Evolutionary conservation across 306 rosid species (phyloP).

Genomic region (Quercus glauca): DNA sequence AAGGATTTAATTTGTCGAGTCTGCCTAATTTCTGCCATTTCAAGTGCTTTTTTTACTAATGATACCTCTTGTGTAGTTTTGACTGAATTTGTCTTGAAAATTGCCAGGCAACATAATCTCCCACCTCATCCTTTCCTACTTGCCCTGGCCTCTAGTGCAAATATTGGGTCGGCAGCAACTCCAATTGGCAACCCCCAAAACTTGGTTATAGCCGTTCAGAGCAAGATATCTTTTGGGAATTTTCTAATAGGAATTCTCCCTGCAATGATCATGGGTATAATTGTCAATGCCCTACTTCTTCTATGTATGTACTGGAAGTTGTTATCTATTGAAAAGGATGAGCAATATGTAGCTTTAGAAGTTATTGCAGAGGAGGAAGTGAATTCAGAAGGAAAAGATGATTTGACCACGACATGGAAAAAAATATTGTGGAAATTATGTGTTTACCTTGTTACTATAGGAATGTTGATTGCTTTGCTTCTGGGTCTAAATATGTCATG

Average conservation of each 20-base stretch:
- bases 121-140: constrained; percentile 91
- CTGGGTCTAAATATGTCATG: too few species aligned
- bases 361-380: constrained; percentile 51
- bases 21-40: constrained; percentile 75
- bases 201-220: constrained; percentile 74
- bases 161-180: constrained; percentile 86
- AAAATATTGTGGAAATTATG: too few species aligned
- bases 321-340: constrained; percentile 55
- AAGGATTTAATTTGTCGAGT: constrained; percentile 76
- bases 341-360: constrained; percentile 44
- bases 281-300: constrained; percentile 61
- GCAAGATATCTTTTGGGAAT: constrained; percentile 61
- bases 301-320: constrained; percentile 63
- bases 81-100: constrained; percentile 81
- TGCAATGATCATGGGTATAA: constrained; percentile 73
- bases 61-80: constrained; percentile 88
- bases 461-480: too few species aligned
- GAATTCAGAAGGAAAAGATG: neutral
- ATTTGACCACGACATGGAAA: too few species aligned
- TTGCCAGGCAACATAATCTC: constrained; percentile 76
- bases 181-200: constrained; percentile 96
- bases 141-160: constrained; percentile 91
- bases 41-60: constrained; percentile 85
- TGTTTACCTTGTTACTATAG: too few species aligned
- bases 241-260: constrained; percentile 71